Evolutionary conservation across 1,284 basidiomycete genomes (phyloP).

Genomic region (Pseudozyma flocculosa): DNA sequence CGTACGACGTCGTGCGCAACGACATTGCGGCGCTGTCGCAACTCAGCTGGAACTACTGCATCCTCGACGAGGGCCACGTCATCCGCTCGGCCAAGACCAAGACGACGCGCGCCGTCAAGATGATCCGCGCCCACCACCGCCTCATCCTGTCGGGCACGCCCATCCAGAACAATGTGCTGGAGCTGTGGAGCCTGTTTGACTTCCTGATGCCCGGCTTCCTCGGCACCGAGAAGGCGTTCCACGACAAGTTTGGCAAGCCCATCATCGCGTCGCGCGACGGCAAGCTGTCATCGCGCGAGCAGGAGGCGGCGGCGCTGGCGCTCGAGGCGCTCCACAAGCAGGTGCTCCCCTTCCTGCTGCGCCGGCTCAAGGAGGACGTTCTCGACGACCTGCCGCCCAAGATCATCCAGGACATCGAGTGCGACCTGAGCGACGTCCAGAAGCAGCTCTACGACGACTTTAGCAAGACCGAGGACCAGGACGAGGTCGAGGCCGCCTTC

Average conservation of each 20-base stretch:
- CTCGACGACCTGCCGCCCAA: conserved; percentile 94
- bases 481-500: conserved; percentile 61
- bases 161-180: conserved; percentile 98
- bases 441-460: conserved; percentile 76
- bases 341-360: conserved; percentile 94
- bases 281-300: conserved; percentile 79
- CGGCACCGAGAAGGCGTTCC: conserved; percentile 91
- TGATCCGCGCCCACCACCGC: conserved; percentile 84
- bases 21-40: conserved; percentile 78
- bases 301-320: conserved; percentile 78
- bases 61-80: conserved; percentile 96
- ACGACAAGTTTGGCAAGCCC: conserved; percentile 92
- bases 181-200: conserved; percentile 98
- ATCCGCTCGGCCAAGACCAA: conserved; percentile 99
- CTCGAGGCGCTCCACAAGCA: conserved; percentile 97
- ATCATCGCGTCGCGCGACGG: conserved; percentile 93
- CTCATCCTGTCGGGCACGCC: conserved; percentile 94
- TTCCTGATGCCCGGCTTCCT: conserved; percentile 99
- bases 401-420: conserved; percentile 99
- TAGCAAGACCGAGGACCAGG: conserved; percentile 65
- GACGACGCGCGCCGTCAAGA: conserved; percentile 93
- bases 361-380: conserved; percentile 96
- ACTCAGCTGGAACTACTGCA: conserved; percentile 89
- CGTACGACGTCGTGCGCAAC: conserved; percentile 95
- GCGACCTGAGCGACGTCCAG: conserved; percentile 74